Conservation (phyloP, 352 stramenopile species). For the Blastocystis sp. region DNA sequence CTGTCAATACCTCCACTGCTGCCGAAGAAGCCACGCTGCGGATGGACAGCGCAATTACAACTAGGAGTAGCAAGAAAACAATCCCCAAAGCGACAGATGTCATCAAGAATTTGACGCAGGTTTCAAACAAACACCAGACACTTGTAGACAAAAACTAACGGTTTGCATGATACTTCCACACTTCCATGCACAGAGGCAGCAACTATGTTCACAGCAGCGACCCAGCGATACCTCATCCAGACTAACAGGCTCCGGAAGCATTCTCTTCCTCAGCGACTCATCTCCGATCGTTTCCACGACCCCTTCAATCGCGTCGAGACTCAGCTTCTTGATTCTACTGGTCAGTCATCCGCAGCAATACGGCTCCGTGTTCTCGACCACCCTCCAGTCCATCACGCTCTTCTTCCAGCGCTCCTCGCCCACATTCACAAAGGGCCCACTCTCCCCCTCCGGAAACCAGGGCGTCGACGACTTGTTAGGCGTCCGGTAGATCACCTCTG, state of each 20-base stretch:
- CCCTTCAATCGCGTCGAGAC: background rate
- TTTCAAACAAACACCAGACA: conserved; percentile 4
- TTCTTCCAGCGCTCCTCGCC: conserved; percentile 50
- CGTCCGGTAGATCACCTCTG: background rate
- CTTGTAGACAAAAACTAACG: background rate
- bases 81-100: background rate
- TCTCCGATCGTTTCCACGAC: conserved; percentile 28
- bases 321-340: conserved; percentile 20
- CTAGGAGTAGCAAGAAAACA: background rate
- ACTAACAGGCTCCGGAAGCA: conserved; percentile 26
- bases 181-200: conserved; percentile 27
- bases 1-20: background rate
- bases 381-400: conserved; percentile 29
- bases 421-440: conserved; percentile 34
- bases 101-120: background rate
- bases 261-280: background rate
- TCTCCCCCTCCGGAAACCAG: conserved; percentile 56
- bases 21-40: background rate
- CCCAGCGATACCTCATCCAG: background rate
- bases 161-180: conserved; percentile 9
- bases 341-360: background rate
- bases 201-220: background rate
- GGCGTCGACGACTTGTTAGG: background rate
- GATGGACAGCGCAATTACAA: background rate
- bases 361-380: background rate